Base-by-base conservation (phyloP, 805 yeast genomes). In the Saccharomyces kudriavzevii region DNA sequence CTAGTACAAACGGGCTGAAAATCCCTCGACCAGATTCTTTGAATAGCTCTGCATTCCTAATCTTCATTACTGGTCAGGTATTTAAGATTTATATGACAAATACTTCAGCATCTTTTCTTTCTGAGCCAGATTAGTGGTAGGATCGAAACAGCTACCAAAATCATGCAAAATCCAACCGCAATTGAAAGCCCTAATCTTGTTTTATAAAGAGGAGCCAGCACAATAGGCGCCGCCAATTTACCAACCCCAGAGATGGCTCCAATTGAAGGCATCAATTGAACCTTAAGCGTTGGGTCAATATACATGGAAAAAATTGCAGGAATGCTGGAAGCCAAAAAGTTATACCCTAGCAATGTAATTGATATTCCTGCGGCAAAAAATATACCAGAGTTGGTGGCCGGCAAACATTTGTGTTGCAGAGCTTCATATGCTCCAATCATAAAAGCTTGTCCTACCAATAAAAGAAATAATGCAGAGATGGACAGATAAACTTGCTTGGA, bases 231-330 rank as follows among this genome's bases (percentile, higher is more conserved):
- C 14, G 48, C 51, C 17, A 52, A 43, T 28, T 52, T 52, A 20
- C 54, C 54, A 11, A 52, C 31, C 22, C 51, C 54, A 14, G 54
- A 40, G 24, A 52, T 52, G 11, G 54, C 54, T 25, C 54, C 54
- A 14, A 48, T 28, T 27, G 45, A 52, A 2, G 54, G 54, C 54
- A 52, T 48, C 30, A 52, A 49, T 8, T 40, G 48, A 25, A 52
- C 48, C 45, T 52, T 52, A 13, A 52, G 47, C 24, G 26, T 28
- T 1, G 54, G 51, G 26, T 52, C 54, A 9, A 52, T 52, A 26
- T 43, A 48, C 51, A 48, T 31, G 24, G 54, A 52, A 40, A 52
- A 52, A 26, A 52, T 14, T 17, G 54, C 51, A 17, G 54, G 54
- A 24, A 52, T 51, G 30, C 51, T 52, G 5, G 54, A 48, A 5